phyloP scores from a whole-genome alignment of 2,329 filamentous ascomycete genomes.

The Sporothrix mexicana region DNA sequence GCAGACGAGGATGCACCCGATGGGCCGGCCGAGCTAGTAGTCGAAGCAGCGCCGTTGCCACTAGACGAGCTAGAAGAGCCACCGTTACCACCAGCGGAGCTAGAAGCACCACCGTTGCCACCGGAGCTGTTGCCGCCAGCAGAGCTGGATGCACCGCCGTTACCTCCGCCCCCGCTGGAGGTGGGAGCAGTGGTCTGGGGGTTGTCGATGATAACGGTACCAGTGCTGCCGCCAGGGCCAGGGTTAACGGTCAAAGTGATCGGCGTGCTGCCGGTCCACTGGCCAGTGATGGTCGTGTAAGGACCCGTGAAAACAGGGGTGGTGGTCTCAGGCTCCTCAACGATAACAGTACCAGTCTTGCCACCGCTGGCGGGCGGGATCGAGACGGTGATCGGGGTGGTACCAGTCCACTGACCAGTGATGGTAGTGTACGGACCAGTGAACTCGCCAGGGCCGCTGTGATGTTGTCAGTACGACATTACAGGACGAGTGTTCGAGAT shows the following conservation, averaged over 20 bases:
- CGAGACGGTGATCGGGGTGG: constrained; percentile 34
- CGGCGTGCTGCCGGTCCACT: constrained; percentile 30
- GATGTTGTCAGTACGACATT: not conserved
- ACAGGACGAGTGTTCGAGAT: no score
- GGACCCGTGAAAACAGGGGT: constrained; percentile 26
- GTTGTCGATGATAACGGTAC: constrained; percentile 35
- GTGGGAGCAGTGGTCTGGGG: not conserved
- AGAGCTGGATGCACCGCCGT: constrained; percentile 12
- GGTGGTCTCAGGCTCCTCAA: constrained; percentile 29
- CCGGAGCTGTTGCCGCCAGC: not conserved
- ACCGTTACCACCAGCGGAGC: not conserved
- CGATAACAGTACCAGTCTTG: constrained; percentile 34
- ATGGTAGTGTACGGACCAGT: constrained; percentile 38
- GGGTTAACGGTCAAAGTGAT: constrained; percentile 33
- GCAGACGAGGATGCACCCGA: not conserved
- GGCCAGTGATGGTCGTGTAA: constrained; percentile 33
- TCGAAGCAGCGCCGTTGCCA: not conserved
- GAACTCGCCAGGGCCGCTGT: constrained; percentile 28
- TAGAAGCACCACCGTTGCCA: not conserved
- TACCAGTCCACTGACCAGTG: constrained; percentile 36
- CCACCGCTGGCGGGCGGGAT: constrained; percentile 32
- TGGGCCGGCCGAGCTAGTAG: not conserved
- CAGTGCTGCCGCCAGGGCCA: constrained; percentile 28
- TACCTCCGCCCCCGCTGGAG: constrained; percentile 2
- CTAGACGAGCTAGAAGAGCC: not conserved